Percentiles rank a stretch among this genome's conserved stretches.
phyloP scores from a whole-genome alignment of 1,139 yeast genomes.

The Groenewaldozyma sp. region DNA sequence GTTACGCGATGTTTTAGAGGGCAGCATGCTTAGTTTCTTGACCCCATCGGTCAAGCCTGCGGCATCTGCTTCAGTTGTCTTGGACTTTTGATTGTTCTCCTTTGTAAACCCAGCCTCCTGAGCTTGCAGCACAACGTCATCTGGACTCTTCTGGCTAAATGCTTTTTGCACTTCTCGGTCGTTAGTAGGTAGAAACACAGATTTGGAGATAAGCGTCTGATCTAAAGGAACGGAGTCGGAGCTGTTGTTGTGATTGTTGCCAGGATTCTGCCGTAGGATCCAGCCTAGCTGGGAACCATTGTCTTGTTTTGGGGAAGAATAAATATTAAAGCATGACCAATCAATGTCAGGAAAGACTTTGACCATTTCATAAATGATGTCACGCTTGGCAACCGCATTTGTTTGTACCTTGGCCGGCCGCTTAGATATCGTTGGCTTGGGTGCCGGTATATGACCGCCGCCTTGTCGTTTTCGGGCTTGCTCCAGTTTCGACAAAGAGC shows the following conservation, averaged over 20 bases:
- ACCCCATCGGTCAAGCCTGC: conserved; percentile 1
- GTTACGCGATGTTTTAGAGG: conserved; percentile 7
- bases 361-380: conserved; percentile 6
- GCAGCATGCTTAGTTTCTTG: neutral
- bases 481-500: neutral
- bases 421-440: neutral
- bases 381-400: conserved; percentile 1
- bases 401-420: neutral
- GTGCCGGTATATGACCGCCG: neutral
- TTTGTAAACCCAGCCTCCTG: conserved; percentile 33
- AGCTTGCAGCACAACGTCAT: conserved; percentile 57
- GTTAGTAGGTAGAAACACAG: conserved; percentile 27
- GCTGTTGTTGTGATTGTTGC: neutral
- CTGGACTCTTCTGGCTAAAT: conserved; percentile 73
- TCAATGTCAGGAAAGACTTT: conserved; percentile 15
- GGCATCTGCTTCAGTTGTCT: neutral
- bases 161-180: conserved; percentile 41
- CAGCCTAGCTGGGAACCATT: too few relatives aligned
- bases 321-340: too few relatives aligned
- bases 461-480: conserved; percentile 1
- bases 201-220: conserved; percentile 33
- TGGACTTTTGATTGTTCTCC: neutral
- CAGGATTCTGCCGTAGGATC: too few relatives aligned
- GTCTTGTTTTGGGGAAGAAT: too few relatives aligned
- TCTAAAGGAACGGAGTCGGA: conserved; percentile 3